These are phyloP conservation scores for Plenodomus tracheiphilus DNA, from an alignment of 2,329 filamentous ascomycete genomes.

Conservation along the genomic window DNA sequence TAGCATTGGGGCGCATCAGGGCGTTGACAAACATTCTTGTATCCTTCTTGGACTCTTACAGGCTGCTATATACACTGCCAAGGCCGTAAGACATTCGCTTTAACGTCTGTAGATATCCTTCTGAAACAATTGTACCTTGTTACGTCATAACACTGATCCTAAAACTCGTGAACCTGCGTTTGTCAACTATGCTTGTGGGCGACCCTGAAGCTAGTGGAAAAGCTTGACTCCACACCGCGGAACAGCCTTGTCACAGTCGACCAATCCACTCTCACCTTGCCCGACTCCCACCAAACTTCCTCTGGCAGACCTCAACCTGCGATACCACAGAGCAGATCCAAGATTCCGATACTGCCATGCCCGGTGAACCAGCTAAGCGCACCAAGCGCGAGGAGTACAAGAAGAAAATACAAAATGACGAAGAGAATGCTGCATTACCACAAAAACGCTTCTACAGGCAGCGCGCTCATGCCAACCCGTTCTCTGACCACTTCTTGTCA, in stretches of 20 bases:
- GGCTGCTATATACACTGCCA: constrained; percentile 34
- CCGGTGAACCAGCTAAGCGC: constrained; percentile 43
- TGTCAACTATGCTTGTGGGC: constrained; percentile 7
- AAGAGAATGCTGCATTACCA: constrained; percentile 66
- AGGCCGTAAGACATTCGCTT: constrained; percentile 14
- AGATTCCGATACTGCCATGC: constrained; percentile 23
- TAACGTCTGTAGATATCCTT: constrained; percentile 13
- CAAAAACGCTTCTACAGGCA: constrained; percentile 97
- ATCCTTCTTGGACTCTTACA: constrained; percentile 25
- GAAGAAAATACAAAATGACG: constrained; percentile 37
- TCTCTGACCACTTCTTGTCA: constrained; percentile 86
- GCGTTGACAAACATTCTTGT: constrained; percentile 27
- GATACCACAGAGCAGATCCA: neutral
- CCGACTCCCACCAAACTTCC: constrained; percentile 4
- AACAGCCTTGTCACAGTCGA: constrained; percentile 26
- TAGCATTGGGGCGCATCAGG: constrained; percentile 34
- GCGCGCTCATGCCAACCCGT: constrained; percentile 95
- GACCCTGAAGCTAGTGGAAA: constrained; percentile 33
- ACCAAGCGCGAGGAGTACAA: constrained; percentile 55
- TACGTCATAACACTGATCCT: constrained; percentile 21
- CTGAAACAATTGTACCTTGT: constrained; percentile 9
- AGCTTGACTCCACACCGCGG: constrained; percentile 24
- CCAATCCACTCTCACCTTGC: constrained; percentile 23
- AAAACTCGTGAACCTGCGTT: neutral
- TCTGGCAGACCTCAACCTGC: neutral